Evolutionary conservation across 768 basidiomycete genomes (phyloP).

Genomic region (Suillus cothurnatus): DNA sequence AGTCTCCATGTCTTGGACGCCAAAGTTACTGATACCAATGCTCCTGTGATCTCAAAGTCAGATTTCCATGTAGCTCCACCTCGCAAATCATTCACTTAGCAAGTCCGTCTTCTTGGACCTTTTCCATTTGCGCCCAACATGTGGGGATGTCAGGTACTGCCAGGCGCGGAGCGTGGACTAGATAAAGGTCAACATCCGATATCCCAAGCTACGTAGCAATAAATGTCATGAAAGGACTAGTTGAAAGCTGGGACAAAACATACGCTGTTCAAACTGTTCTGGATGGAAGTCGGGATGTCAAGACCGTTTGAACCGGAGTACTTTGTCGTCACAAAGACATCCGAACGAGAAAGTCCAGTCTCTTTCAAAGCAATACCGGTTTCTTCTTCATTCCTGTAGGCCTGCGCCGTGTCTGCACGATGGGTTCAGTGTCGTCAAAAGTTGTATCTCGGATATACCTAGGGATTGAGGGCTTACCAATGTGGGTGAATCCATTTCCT

Average conservation of each 20-base stretch:
- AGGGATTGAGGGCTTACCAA: slow-evolving; percentile 43
- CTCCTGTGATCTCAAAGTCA: slow-evolving; percentile 43
- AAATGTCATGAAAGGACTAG: slow-evolving; percentile 32
- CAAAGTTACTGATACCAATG: slow-evolving; percentile 75
- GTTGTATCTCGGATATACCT: neutral
- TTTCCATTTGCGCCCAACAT: slow-evolving; percentile 66
- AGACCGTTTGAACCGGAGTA: slow-evolving; percentile 53
- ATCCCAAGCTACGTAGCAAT: neutral
- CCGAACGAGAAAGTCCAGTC: slow-evolving; percentile 54
- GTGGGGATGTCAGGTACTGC: slow-evolving; percentile 61
- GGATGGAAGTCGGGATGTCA: slow-evolving; percentile 56
- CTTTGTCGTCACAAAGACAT: slow-evolving; percentile 69
- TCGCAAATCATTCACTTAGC: slow-evolving; percentile 45
- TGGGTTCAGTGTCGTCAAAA: neutral
- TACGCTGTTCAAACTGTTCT: slow-evolving; percentile 58
- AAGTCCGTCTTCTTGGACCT: slow-evolving; percentile 54
- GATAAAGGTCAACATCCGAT: slow-evolving; percentile 65
- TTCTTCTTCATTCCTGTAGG: slow-evolving; percentile 60
- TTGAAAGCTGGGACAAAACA: neutral
- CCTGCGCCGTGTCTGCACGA: slow-evolving; percentile 57
- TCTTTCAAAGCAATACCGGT: slow-evolving; percentile 41
- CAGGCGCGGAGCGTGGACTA: slow-evolving; percentile 62
- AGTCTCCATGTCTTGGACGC: slow-evolving; percentile 51
- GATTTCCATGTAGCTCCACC: neutral
- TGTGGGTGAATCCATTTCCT: slow-evolving; percentile 60